Evolutionary conservation across 2,329 filamentous ascomycete genomes (phyloP).

Genomic region (Blastomyces parvus): DNA sequence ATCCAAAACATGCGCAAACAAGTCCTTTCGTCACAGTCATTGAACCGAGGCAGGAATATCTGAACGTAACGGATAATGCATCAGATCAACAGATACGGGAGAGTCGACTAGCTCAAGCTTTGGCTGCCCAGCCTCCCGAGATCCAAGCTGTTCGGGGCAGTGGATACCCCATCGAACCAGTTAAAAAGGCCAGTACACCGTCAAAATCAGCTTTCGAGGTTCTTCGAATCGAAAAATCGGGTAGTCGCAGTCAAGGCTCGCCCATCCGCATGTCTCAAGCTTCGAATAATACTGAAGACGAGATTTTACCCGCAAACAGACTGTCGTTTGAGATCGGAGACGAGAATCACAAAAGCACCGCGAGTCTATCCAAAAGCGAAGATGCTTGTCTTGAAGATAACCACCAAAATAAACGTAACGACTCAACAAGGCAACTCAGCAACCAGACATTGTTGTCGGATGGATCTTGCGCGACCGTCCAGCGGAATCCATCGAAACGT

Average conservation of each 20-base stretch:
- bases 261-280: not conserved
- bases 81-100: not conserved
- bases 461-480: conserved; percentile 27
- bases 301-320: not conserved
- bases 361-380: not conserved
- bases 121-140: not conserved
- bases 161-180: not conserved
- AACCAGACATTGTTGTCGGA: conserved; percentile 25
- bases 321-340: not conserved
- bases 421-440: conserved; percentile 25
- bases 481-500: conserved; percentile 25
- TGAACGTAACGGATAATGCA: not conserved
- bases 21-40: not conserved
- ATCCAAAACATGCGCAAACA: not conserved
- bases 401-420: conserved; percentile 6
- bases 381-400: not conserved
- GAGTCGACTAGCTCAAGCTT: not conserved
- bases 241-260: not conserved
- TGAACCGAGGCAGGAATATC: not conserved
- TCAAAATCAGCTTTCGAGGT: not conserved
- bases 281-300: not conserved
- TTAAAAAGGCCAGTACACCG: conserved; percentile 1
- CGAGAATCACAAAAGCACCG: not conserved
- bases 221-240: conserved; percentile 1
- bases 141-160: not conserved